phyloP scores from a whole-genome alignment of 2,329 filamentous ascomycete species.

The Colletotrichum eremochloae region DNA sequence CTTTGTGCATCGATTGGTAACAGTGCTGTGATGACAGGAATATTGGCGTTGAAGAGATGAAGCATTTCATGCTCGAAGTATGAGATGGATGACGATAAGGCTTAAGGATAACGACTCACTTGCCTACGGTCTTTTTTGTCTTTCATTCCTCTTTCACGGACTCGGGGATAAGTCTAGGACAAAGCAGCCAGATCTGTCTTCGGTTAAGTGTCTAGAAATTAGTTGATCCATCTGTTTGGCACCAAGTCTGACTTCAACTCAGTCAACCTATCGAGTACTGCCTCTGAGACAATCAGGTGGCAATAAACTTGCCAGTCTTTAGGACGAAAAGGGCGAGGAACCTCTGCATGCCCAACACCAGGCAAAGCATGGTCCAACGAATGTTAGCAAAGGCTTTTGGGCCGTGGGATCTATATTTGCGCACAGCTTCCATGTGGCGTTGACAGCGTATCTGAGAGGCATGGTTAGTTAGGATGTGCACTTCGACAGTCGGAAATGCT shows the following conservation, averaged over 20 bases:
- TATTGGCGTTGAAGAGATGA: slow-evolving; percentile 41
- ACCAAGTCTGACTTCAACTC: no score
- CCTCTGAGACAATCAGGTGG: neutral
- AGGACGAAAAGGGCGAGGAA: no score
- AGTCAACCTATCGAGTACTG: neutral
- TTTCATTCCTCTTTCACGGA: neutral
- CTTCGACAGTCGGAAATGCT: neutral
- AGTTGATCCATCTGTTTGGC: no score
- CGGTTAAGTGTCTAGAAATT: neutral
- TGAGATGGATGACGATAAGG: slow-evolving; percentile 2
- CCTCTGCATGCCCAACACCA: neutral
- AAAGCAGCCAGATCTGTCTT: neutral
- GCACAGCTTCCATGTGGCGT: neutral
- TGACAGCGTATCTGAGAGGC: neutral
- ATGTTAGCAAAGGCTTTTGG: neutral
- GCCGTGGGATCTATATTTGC: no score
- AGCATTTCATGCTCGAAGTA: slow-evolving; percentile 40
- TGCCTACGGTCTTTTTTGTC: neutral
- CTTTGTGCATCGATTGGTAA: neutral
- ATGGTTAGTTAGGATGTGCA: no score
- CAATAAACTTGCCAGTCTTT: neutral
- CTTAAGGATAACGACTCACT: neutral
- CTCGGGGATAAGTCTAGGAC: no score
- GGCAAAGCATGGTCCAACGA: no score
- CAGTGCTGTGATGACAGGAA: slow-evolving; percentile 11